These are phyloP conservation scores for Polygonum aviculare DNA, from an alignment of 148 eudicot genomes.

Conservation along the genomic window DNA sequence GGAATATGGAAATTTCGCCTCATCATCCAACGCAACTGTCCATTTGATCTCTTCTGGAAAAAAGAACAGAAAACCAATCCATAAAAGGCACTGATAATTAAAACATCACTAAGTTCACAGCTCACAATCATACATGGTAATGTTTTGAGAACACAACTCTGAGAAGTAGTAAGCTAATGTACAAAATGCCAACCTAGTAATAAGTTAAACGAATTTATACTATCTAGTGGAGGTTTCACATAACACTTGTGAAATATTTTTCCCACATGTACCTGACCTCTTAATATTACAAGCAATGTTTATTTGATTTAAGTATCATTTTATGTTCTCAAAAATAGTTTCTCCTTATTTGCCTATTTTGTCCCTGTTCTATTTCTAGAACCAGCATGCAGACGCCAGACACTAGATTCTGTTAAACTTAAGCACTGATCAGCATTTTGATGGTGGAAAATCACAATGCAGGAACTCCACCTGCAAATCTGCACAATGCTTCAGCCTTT, in stretches of 20 bases:
- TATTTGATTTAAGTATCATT: background rate
- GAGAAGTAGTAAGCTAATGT: background rate
- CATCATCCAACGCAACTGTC: conserved; percentile 70
- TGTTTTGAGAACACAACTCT: background rate
- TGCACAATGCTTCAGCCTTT: conserved; percentile 80
- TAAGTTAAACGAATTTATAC: background rate
- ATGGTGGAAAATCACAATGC: background rate
- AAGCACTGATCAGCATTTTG: background rate
- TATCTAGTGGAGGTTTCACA: background rate
- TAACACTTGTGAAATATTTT: background rate
- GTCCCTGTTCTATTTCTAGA: background rate
- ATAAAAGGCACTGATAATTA: background rate
- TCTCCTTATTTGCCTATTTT: background rate
- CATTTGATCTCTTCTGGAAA: conserved; percentile 61
- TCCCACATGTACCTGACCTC: background rate
- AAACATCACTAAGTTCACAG: background rate
- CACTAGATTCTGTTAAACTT: background rate
- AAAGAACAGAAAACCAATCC: conserved; percentile 5
- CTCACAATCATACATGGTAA: background rate
- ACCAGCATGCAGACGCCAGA: background rate
- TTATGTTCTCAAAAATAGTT: background rate
- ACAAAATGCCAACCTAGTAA: background rate
- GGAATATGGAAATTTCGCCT: conserved; percentile 85
- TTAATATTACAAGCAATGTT: background rate
- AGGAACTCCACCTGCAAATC: conserved; percentile 69